Conservation (phyloP, 1,284 basidiomycete species). For the Xanthoconium separans region DNA sequence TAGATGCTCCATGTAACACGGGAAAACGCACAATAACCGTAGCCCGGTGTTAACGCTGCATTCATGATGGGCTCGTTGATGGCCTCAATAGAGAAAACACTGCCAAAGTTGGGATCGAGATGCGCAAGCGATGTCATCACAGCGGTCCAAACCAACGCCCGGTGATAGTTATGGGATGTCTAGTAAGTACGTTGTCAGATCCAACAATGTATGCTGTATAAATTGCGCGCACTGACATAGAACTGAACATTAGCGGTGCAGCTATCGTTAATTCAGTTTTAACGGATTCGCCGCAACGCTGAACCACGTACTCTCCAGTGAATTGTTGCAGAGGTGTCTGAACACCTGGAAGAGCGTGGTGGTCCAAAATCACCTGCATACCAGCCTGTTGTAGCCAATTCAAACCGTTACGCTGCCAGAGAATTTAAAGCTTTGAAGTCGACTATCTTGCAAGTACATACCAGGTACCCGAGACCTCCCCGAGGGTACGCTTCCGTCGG, state of each 20-base stretch:
- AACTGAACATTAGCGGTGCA: constrained; percentile 72
- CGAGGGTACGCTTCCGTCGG: constrained; percentile 61
- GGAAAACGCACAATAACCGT: constrained; percentile 56
- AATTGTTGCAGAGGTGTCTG: constrained; percentile 60
- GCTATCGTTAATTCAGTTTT: constrained; percentile 30
- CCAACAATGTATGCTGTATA: neutral
- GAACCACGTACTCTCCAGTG: constrained; percentile 54
- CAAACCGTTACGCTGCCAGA: constrained; percentile 56
- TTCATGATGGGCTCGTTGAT: constrained; percentile 77
- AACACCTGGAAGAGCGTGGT: constrained; percentile 76
- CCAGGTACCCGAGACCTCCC: constrained; percentile 66
- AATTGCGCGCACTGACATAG: constrained; percentile 46
- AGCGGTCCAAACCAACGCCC: constrained; percentile 73
- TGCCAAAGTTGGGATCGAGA: constrained; percentile 61
- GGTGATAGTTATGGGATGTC: constrained; percentile 69
- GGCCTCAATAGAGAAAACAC: constrained; percentile 71
- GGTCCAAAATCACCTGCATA: constrained; percentile 68
- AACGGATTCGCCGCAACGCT: constrained; percentile 1
- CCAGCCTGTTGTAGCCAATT: constrained; percentile 56
- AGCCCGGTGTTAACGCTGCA: constrained; percentile 59
- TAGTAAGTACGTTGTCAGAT: constrained; percentile 25
- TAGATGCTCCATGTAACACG: neutral
- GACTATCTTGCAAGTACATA: constrained; percentile 28
- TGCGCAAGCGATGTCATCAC: constrained; percentile 74
- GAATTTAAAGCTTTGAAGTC: neutral